Evolutionary conservation across 345 rosid species (phyloP).

Genomic region (Salix koriyanagi): DNA sequence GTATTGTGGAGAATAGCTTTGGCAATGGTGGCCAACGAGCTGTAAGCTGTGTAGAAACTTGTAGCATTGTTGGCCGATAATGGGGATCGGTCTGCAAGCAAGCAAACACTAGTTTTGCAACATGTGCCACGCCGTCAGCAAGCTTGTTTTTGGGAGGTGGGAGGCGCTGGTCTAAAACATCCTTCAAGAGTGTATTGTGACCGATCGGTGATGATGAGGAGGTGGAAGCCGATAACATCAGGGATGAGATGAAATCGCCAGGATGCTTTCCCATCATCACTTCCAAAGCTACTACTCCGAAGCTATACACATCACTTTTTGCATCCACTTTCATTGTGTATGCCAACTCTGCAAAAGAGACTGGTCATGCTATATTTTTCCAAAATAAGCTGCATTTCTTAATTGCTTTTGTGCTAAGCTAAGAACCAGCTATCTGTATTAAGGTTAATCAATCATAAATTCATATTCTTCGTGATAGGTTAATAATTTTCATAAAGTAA

Average conservation of each 20-base stretch:
- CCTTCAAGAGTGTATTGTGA: slow-evolving; percentile 1
- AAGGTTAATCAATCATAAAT: too few species aligned
- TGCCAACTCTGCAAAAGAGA: slow-evolving; percentile 6
- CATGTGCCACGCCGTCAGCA: neutral
- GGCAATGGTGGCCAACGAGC: neutral
- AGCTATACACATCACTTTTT: slow-evolving; percentile 19
- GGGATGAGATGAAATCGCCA: slow-evolving; percentile 9
- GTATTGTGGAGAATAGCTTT: neutral
- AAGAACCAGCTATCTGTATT: too few species aligned
- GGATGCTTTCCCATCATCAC: slow-evolving; percentile 19
- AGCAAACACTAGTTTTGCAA: neutral
- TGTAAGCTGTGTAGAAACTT: neutral
- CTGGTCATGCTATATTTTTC: too few species aligned
- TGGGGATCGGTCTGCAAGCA: slow-evolving; percentile 1
- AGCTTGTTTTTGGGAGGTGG: neutral
- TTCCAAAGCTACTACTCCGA: slow-evolving; percentile 17
- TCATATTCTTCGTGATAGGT: too few species aligned
- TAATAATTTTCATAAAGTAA: too few species aligned
- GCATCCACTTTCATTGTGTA: neutral
- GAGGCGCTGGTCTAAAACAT: slow-evolving; percentile 7
- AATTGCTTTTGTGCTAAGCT: too few species aligned
- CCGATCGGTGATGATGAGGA: neutral
- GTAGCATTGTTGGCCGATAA: neutral
- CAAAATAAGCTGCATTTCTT: too few species aligned
- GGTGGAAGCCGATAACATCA: neutral